Percentiles rank a stretch among this genome's conserved stretches.
Conservation (phyloP, 345 rosid genomes). For the Kandelia obovata region DNA sequence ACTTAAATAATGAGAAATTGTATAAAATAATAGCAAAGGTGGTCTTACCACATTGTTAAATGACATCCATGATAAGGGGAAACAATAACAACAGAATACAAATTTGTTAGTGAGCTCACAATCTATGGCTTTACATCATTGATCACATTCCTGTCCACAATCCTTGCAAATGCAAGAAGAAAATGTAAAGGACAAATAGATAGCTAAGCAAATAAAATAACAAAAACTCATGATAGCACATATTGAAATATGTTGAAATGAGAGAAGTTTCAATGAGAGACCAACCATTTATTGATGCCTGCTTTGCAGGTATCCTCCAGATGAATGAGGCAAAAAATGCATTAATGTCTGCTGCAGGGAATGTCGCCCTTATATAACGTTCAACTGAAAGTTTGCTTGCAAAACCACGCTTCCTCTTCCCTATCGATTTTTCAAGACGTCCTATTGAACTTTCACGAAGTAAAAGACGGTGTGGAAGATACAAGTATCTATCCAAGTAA, state of each 20-base stretch:
- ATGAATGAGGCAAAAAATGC: constrained; percentile 66
- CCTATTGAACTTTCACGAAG: constrained; percentile 10
- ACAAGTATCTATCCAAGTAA: constrained; percentile 61
- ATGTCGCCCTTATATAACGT: constrained; percentile 35
- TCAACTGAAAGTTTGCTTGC: constrained; percentile 57
- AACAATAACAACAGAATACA: no score
- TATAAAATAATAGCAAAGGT: no score
- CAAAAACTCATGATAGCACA: background rate
- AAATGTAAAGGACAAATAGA: no score
- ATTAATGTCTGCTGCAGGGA: constrained; percentile 52
- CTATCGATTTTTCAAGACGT: no score
- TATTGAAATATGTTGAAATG: background rate
- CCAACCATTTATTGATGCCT: constrained; percentile 40
- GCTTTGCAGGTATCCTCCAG: constrained; percentile 63
- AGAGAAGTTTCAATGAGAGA: background rate
- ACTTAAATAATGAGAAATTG: no score
- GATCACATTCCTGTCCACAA: no score
- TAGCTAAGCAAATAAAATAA: no score
- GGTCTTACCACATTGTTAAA: no score
- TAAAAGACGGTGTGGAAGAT: constrained; percentile 53
- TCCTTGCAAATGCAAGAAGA: no score
- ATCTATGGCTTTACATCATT: no score
- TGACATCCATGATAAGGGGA: no score
- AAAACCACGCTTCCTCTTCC: constrained; percentile 26
- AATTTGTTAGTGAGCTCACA: no score